These are phyloP conservation scores for Dactylonectria estremocensis DNA, from an alignment of 2,329 filamentous ascomycete species.

Conservation along the genomic window DNA sequence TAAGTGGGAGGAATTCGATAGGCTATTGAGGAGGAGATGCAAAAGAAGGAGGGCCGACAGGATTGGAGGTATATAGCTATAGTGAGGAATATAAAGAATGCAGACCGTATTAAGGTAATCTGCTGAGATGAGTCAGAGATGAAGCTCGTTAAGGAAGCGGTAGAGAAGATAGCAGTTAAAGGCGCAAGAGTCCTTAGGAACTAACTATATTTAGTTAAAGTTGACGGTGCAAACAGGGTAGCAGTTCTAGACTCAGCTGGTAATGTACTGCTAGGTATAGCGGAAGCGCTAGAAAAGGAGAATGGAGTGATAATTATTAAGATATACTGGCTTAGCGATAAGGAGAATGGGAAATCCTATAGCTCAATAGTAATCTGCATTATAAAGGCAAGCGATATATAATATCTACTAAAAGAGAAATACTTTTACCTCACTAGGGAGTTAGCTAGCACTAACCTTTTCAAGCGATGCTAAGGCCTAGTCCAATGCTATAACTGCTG, in stretches of 20 bases:
- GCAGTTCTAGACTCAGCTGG: neutral
- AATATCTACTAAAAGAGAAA: no score
- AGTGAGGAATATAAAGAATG: neutral
- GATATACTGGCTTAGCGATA: slow-evolving; percentile 10
- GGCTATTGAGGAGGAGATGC: slow-evolving; percentile 1
- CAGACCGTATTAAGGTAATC: slow-evolving; percentile 9
- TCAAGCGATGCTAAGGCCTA: no score
- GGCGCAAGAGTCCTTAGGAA: slow-evolving; percentile 9
- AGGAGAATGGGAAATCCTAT: neutral
- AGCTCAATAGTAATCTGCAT: no score
- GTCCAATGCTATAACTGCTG: slow-evolving; percentile 14
- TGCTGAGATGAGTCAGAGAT: slow-evolving; percentile 3
- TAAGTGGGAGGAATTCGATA: neutral
- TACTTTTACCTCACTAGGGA: neutral
- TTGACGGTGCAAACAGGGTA: no score
- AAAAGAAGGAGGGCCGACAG: slow-evolving; percentile 1
- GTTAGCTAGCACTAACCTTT: no score
- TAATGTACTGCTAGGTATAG: neutral
- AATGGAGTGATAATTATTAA: no score
- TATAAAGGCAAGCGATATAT: no score
- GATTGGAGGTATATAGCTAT: neutral
- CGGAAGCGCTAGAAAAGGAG: slow-evolving; percentile 3
- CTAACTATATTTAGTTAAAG: neutral
- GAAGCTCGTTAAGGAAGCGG: neutral
- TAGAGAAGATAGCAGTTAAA: neutral